Evolutionary conservation across 495 filamentous ascomycete species (phyloP), one percentile per base, ranked within the genome.

Genomic region (Penicillium herquei): DNA sequence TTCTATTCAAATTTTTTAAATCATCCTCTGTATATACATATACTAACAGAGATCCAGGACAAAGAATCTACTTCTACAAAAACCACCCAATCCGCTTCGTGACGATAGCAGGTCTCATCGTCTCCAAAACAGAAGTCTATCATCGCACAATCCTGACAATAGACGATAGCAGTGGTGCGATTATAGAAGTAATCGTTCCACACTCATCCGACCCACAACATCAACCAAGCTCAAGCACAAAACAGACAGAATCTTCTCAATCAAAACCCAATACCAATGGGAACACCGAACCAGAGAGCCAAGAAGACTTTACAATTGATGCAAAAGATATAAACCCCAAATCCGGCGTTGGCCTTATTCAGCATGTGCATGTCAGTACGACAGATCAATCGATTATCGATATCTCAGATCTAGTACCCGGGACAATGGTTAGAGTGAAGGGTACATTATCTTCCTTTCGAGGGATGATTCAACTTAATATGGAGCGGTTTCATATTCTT

Each of bases 1-100:
- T 39, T 39, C 6, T 39, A 6, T 3, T 39, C 6, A 39, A 9
- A 3, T 26, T 26, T 26, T 26, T 4, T 26, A 1, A 26, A 26
- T 26, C 21, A 26, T 26, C 4, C 40, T 21, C 40, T 7, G 1
- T 9, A 39, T 43, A 52, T 37, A 40, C 3, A 1, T 16, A 49
- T 33, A 16, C 39, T 52, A 47, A 44, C 11, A 16, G n/a, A 7
- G 7, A 12, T 10, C 34, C 56, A 92, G 87, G 82, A 50, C 85
- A 90, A 68, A 74, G 85, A 61, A 72, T 93, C 16, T 94, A 83
- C 74, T 92, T 93, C 74, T 78, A 87, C 74, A 65, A 80, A 34
- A 97, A 97, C 75, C 91, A 98, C 70, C 94, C 95, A 0, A 87
- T 98, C 55, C 86, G 85, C 78, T 96, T 85, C 82, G 83, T 94